Evolutionary conservation across 108 stramenopile genomes (phyloP).

Genomic region (Mayamaea pseudoterrestris): DNA sequence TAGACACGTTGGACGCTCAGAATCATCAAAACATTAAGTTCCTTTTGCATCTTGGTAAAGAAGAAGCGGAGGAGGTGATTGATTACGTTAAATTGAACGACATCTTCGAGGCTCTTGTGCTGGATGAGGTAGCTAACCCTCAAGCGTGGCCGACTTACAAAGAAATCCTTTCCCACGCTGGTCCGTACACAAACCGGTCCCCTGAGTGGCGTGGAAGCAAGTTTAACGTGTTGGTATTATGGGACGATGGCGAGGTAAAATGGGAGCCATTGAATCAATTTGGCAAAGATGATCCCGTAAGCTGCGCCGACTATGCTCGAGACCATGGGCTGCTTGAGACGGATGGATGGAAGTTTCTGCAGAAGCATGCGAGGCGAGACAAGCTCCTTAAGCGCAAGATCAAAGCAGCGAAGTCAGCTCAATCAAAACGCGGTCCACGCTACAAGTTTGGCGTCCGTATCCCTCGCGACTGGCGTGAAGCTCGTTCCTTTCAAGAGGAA

Average conservation of each 20-base stretch:
- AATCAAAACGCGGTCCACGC: neutral
- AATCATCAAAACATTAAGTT: neutral
- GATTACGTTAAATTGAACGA: conserved; percentile 6
- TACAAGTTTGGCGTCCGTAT: conserved; percentile 27
- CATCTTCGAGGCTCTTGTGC: conserved; percentile 1
- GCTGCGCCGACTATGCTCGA: neutral
- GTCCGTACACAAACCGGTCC: conserved; percentile 42
- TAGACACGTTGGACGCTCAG: too few species aligned
- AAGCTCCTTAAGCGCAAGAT: conserved; percentile 2
- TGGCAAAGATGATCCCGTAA: neutral
- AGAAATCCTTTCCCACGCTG: conserved; percentile 77
- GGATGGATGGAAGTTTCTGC: conserved; percentile 1
- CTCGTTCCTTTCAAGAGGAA: conserved; percentile 12
- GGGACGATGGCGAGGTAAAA: conserved; percentile 14
- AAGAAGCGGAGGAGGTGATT: conserved; percentile 7
- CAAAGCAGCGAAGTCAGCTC: conserved; percentile 4
- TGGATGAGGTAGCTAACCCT: neutral
- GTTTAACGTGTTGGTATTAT: conserved; percentile 7
- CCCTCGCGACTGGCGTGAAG: conserved; percentile 9
- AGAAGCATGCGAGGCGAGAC: conserved; percentile 2
- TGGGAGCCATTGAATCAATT: conserved; percentile 5
- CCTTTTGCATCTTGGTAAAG: neutral
- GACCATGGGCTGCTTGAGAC: conserved; percentile 2
- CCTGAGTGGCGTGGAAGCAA: conserved; percentile 22
- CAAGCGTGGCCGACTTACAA: conserved; percentile 76